phyloP scores from a whole-genome alignment of 257 asterid genomes.

The Asclepias syriaca region DNA sequence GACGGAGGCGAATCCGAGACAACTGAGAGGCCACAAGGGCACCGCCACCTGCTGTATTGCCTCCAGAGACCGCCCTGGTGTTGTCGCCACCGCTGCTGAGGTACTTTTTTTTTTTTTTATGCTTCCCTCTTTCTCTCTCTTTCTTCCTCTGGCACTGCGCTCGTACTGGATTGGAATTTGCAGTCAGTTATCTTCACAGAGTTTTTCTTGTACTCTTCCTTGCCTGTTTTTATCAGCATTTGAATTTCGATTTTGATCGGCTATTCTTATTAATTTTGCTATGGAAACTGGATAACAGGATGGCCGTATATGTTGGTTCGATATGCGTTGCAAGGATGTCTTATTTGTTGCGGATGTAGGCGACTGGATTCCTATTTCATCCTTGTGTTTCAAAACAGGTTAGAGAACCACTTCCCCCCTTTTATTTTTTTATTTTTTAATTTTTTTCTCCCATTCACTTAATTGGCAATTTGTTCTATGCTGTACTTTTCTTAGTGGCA shows the following conservation, averaged over 20 bases:
- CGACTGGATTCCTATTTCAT: constrained; percentile 58
- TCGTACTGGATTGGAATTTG: background rate
- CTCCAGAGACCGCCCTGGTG: constrained; percentile 64
- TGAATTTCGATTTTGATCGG: constrained; percentile 9
- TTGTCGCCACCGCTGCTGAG: constrained; percentile 81
- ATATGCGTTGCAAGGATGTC: constrained; percentile 78
- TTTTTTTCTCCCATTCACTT: background rate
- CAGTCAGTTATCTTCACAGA: too few species aligned
- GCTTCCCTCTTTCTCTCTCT: background rate
- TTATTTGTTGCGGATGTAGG: constrained; percentile 58
- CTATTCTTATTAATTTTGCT: constrained; percentile 3
- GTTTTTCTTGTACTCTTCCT: background rate
- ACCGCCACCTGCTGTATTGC: constrained; percentile 81
- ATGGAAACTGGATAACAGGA: constrained; percentile 37
- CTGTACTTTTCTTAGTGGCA: background rate
- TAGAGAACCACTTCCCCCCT: constrained; percentile 3
- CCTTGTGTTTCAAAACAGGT: constrained; percentile 85
- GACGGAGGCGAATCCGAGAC: constrained; percentile 69
- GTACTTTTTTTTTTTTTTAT: constrained; percentile 19
- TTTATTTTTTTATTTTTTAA: background rate
- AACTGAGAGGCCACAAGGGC: constrained; percentile 63
- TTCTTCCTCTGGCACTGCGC: background rate
- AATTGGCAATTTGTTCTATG: background rate
- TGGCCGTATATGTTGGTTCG: constrained; percentile 78
- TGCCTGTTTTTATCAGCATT: background rate